Base-by-base conservation (phyloP, 139 green algal species). In the Raphidocelis subcapitata region DNA sequence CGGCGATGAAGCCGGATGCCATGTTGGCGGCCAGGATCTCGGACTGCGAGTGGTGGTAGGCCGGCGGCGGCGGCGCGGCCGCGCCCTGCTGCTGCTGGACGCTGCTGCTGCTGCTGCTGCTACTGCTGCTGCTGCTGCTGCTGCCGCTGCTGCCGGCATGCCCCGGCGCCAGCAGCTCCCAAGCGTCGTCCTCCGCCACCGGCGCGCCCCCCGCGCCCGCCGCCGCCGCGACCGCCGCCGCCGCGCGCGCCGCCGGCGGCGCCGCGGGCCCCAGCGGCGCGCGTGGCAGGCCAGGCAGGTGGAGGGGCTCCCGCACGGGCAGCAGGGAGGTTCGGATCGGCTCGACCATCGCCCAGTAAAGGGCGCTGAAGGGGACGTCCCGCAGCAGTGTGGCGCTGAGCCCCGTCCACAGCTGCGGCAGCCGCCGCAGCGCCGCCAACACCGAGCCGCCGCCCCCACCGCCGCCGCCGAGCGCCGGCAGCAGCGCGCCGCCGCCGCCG, bases 301-400 rank as follows among this genome's bases (percentile, higher is more conserved):
- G n/a, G n/a, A n/a, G n/a, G n/a, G n/a, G n/a, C n/a, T n/a, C n/a
- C n/a, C n/a, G n/a, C n/a, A n/a, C n/a, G n/a, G 66, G 72, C 65
- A 92, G 73, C 67, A 94, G 54, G 0, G 56, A 64, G 0, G 24
- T 28, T 29, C 93, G 65, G 1, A 98, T 86, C 0, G 89, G 87
- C 86, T 99, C 95, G 65, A 98, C 68, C 37, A 92, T 26, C 15
- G 75, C 86, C 78, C 95, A 99, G 84, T 98, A 98, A 8, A 98
- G 69, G 1, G 88, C 94, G 26, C 89, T 94, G 72, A 98, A 98
- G 1, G 94, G 94, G 31, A 98, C 94, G 66, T 98, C 94, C 0
- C 94, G 76, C 0, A 85, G 87, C 15, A 98, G 79, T 0, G 94
- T 96, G 4, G 94, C 89, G 2, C 70, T 83, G 8, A 92, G 81